phyloP scores from a whole-genome alignment of 2,329 filamentous ascomycete genomes.

The Juglanconis sp. region DNA sequence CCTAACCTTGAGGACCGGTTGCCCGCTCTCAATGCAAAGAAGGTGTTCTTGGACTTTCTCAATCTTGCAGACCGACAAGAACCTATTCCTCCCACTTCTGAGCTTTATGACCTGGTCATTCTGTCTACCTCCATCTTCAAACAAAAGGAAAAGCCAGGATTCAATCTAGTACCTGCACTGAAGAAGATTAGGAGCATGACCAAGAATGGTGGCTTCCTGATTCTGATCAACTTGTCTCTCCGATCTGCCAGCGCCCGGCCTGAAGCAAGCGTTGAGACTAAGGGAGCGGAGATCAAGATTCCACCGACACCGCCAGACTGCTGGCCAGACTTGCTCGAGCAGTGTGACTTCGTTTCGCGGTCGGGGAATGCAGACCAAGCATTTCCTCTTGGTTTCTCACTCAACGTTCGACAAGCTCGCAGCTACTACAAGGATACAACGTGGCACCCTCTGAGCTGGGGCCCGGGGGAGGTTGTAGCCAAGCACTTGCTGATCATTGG shows the following conservation, averaged over 20 bases:
- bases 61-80: slow-evolving; percentile 20
- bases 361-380: slow-evolving; percentile 32
- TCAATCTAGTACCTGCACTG: slow-evolving; percentile 9
- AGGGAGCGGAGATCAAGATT: not conserved
- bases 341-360: slow-evolving; percentile 30
- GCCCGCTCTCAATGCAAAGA: slow-evolving; percentile 9
- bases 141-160: not conserved
- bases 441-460: slow-evolving; percentile 17
- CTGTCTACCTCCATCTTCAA: slow-evolving; percentile 24
- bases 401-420: slow-evolving; percentile 36
- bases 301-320: slow-evolving; percentile 29
- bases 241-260: slow-evolving; percentile 21
- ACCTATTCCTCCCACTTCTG: slow-evolving; percentile 11
- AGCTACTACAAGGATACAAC: slow-evolving; percentile 22
- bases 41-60: slow-evolving; percentile 20
- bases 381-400: slow-evolving; percentile 29
- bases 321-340: slow-evolving; percentile 32
- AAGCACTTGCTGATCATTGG: slow-evolving; percentile 32
- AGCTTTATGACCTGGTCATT: slow-evolving; percentile 26
- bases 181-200: slow-evolving; percentile 21
- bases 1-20: slow-evolving; percentile 21
- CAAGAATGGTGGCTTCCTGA: slow-evolving; percentile 30
- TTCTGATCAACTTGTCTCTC: slow-evolving; percentile 26
- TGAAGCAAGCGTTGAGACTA: slow-evolving; percentile 12
- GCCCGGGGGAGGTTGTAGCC: slow-evolving; percentile 5